Conservation (phyloP, 306 rosid genomes). For the Malus sylvestris region DNA sequence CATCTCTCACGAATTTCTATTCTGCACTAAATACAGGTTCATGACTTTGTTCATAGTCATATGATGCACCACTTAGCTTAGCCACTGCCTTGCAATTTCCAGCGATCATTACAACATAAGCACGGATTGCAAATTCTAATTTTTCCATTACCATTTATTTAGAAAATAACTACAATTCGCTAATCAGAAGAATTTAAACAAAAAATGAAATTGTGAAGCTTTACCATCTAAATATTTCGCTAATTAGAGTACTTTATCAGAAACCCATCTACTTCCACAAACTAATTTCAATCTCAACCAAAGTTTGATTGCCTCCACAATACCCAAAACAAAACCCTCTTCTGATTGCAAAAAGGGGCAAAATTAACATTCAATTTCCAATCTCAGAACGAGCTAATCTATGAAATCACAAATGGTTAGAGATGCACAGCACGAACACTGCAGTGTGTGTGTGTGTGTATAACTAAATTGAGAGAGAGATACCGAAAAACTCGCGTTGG, state of each 20-base stretch:
- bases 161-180: not conserved
- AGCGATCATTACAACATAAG: not conserved
- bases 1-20: not conserved
- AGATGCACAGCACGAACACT: not conserved
- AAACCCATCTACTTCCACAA: not conserved
- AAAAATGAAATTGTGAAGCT: not conserved
- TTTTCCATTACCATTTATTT: not conserved
- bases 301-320: not conserved
- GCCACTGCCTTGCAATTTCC: not conserved
- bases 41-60: not conserved
- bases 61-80: not conserved
- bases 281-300: not conserved
- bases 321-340: not conserved
- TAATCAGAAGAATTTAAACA: not conserved
- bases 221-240: not conserved
- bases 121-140: not conserved
- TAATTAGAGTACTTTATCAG: not conserved
- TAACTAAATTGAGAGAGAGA: not conserved
- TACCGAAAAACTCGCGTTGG: slow-evolving; percentile 68
- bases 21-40: not conserved
- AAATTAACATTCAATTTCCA: not conserved
- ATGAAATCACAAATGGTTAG: no score
- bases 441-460: no score
- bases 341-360: not conserved
- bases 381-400: not conserved